These are phyloP conservation scores for Polyplosphaeria fusca DNA, from an alignment of 495 filamentous ascomycete species.

Conservation along the genomic window DNA sequence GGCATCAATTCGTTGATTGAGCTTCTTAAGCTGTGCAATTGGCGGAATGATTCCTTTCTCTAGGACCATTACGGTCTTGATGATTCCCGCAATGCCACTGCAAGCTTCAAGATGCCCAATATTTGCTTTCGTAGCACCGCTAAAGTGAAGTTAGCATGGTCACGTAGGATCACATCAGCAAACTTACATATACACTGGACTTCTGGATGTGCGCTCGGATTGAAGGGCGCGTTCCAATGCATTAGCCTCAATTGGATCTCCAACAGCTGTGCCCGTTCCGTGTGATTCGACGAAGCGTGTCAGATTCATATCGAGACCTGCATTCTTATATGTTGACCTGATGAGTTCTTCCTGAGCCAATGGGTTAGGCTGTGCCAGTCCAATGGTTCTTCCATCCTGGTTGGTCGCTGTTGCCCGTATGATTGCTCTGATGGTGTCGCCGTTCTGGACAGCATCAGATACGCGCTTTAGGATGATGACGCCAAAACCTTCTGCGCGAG, in stretches of 20 bases:
- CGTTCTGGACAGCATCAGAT: neutral
- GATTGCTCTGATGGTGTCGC: slow-evolving; percentile 19
- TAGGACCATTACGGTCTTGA: no score
- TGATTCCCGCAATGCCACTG: no score
- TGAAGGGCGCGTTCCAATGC: no score
- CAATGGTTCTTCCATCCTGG: slow-evolving; percentile 21
- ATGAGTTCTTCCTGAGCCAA: slow-evolving; percentile 5
- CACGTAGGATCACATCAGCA: no score
- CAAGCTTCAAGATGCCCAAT: no score
- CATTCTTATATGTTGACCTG: neutral
- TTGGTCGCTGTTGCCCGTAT: slow-evolving; percentile 18
- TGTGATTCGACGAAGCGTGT: slow-evolving; percentile 16
- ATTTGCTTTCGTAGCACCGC: no score
- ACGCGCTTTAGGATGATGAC: slow-evolving; percentile 44
- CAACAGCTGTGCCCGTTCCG: slow-evolving; percentile 31
- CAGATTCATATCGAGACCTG: slow-evolving; percentile 1
- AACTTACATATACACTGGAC: no score
- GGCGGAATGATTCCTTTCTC: no score
- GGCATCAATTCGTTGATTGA: no score
- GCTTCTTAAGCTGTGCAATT: no score
- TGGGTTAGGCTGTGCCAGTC: slow-evolving; percentile 12
- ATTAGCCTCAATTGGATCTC: slow-evolving; percentile 48
- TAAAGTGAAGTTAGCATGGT: no score
- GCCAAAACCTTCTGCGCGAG: slow-evolving; percentile 47
- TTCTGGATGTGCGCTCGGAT: no score